These are phyloP conservation scores for Cryptosporidium meleagridis DNA, from an alignment of 169 alveolate genomes.

Conservation along the genomic window DNA sequence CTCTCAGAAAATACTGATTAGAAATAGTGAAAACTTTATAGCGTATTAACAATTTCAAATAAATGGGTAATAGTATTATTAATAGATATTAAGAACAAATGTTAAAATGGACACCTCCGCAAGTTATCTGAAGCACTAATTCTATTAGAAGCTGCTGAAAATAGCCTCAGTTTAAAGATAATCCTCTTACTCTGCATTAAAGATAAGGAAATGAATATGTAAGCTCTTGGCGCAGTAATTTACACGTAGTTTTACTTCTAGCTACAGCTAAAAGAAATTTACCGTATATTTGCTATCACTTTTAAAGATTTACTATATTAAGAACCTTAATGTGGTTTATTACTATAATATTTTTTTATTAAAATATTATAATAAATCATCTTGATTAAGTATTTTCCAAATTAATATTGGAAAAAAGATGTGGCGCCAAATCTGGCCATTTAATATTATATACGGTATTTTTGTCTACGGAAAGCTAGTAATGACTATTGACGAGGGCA, in stretches of 20 bases:
- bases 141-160: constrained; percentile 20
- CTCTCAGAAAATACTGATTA: neutral
- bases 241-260: neutral
- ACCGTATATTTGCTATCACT: neutral
- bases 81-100: neutral
- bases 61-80: neutral
- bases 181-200: constrained; percentile 11
- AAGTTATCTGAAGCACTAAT: neutral
- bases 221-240: neutral
- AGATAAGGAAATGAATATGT: neutral
- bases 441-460: neutral
- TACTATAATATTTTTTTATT: neutral
- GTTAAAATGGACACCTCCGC: constrained; percentile 1
- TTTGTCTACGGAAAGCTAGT: neutral
- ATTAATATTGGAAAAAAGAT: neutral
- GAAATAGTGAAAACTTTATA: neutral
- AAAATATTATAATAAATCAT: neutral
- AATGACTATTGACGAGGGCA: neutral
- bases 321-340: neutral
- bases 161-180: neutral
- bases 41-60: neutral
- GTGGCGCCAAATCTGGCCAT: constrained; percentile 26
- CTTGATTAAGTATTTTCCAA: neutral
- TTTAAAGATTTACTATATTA: neutral
- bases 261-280: neutral